Evolutionary conservation across 2,329 filamentous ascomycete genomes (phyloP), one percentile per base, ranked within the genome.

Genomic region (Aureobasidium sp.): DNA sequence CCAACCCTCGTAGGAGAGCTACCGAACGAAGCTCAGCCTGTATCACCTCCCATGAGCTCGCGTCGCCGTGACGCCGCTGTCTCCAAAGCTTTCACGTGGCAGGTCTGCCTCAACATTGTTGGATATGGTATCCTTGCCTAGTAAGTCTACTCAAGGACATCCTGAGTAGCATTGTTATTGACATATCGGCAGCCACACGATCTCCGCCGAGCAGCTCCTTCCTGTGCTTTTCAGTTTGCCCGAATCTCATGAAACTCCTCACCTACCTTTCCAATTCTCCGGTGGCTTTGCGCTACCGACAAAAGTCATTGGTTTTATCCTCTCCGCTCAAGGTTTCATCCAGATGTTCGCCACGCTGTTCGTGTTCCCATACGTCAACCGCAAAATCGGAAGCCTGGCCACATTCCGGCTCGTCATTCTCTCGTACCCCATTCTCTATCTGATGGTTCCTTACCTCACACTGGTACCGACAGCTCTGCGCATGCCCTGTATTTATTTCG

Each of bases 51-150:
- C 11, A 64, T 67, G n/a, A 67, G 66, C n/a, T 64, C 69, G 8
- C 66, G 70, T 41, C 65, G 68, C 44, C 69, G 76, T 62, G 72
- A 74, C 21, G 71, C 75, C 61, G 73, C 77, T 39, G 72, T 78
- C 47, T 73, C 77, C 55, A 85, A 83, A 69, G 87, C 86, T 9
- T 97, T 97, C 73, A 96, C 90, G 13, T 85, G 81, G 71, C 90
- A 93, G 54, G 89, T 97, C 61, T 79, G 96, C 63, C 80, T 95
- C 70, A 93, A 92, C 71, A 96, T 97, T 65, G 77, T 93, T 62
- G 91, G 89, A 58, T 96, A 95, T 72, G 93, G 92, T 49, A 91
- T 97, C 68, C 80, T 97, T 63, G 93, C 93, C 66, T 97, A 96
- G 91, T 96, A 82, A 84, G 91, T 61, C 42, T 21, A 29, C 13